phyloP scores from a whole-genome alignment of 192 early-diverging fungal species.

The Coemansia javaensis region DNA sequence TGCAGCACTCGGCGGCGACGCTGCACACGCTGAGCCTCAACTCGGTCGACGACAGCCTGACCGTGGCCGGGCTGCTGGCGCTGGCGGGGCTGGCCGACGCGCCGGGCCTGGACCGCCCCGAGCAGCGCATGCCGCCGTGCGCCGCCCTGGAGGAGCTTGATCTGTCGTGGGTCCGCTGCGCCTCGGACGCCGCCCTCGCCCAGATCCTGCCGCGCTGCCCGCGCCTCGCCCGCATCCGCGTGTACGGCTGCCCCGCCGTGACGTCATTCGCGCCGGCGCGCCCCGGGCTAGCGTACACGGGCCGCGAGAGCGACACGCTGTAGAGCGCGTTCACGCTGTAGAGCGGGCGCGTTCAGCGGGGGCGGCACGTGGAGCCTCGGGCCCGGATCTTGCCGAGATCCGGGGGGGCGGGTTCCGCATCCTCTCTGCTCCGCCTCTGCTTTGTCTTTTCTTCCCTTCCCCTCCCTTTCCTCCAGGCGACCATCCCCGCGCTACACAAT shows the following conservation, averaged over 20 bases:
- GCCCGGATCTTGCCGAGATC: too few species aligned
- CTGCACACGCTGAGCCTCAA: slow-evolving; percentile 61
- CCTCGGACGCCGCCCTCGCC: slow-evolving; percentile 66
- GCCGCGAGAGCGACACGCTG: slow-evolving; percentile 57
- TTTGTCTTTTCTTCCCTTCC: too few species aligned
- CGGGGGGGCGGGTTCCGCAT: too few species aligned
- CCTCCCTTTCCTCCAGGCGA: too few species aligned
- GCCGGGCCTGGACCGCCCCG: too few species aligned
- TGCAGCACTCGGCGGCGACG: slow-evolving; percentile 56
- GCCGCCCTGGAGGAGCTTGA: slow-evolving; percentile 57
- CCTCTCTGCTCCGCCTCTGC: too few species aligned
- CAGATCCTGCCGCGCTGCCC: slow-evolving; percentile 51
- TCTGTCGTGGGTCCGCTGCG: slow-evolving; percentile 69
- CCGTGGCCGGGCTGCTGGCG: slow-evolving; percentile 50
- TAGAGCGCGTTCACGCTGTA: too few species aligned
- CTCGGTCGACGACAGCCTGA: slow-evolving; percentile 64
- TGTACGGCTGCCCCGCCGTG: slow-evolving; percentile 74
- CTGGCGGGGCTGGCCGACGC: slow-evolving; percentile 30
- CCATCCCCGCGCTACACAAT: neutral
- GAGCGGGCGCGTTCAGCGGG: too few species aligned
- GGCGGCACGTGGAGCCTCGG: too few species aligned
- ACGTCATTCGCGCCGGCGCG: slow-evolving; percentile 50
- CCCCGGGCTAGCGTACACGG: slow-evolving; percentile 51
- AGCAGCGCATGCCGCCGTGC: slow-evolving; percentile 42
- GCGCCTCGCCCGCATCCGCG: slow-evolving; percentile 52